phyloP scores from a whole-genome alignment of 148 eudicot genomes.

The Pouteria glomerata region DNA sequence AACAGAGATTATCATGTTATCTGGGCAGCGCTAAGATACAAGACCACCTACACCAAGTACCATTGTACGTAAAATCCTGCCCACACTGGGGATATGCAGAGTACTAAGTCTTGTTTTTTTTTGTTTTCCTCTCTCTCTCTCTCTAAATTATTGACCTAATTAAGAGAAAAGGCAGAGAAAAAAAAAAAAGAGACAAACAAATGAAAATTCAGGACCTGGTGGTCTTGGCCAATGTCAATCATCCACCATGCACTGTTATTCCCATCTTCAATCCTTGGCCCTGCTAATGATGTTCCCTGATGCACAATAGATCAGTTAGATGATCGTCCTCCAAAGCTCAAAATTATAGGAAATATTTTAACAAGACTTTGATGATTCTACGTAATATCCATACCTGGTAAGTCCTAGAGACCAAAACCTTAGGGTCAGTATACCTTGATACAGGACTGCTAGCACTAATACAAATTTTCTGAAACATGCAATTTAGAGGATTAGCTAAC shows the following conservation, averaged over 20 bases:
- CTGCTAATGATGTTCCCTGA: conserved; percentile 85
- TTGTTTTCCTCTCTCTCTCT: too few relatives aligned
- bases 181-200: neutral
- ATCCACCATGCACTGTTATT: conserved; percentile 84
- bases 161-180: neutral
- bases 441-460: conserved; percentile 74
- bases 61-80: too few relatives aligned
- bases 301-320: neutral
- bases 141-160: too few relatives aligned
- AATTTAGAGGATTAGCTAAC: neutral
- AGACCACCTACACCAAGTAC: too few relatives aligned
- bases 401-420: conserved; percentile 78
- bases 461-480: conserved; percentile 47
- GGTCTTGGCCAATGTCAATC: conserved; percentile 74
- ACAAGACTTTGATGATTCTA: neutral
- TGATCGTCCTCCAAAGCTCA: neutral
- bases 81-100: too few relatives aligned
- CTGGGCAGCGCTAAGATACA: too few relatives aligned
- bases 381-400: conserved; percentile 60
- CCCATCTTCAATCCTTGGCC: conserved; percentile 78
- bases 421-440: conserved; percentile 88
- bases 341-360: neutral
- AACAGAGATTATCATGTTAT: too few relatives aligned
- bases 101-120: too few relatives aligned
- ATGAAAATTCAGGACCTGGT: conserved; percentile 47